A percentile compares a stretch with the other conserved stretches of the same genome.
These are phyloP conservation scores for Saccharomycopsis javanensis DNA, from an alignment of 805 yeast species.

Conservation along the genomic window DNA sequence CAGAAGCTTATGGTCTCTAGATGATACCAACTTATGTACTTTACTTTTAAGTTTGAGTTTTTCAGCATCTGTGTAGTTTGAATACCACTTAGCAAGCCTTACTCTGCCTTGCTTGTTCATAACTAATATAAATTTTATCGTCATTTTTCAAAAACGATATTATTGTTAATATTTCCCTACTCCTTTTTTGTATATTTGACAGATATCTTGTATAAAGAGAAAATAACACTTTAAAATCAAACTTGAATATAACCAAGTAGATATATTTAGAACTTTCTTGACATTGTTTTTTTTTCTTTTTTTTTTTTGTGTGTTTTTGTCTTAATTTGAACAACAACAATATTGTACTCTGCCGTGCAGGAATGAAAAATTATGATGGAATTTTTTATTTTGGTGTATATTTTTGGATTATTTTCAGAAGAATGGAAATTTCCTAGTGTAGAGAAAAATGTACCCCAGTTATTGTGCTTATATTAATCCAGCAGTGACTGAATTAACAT, in stretches of 20 bases:
- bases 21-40: slow-evolving; percentile 68
- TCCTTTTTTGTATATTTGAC: no score
- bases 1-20: slow-evolving; percentile 66
- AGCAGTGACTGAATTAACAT: no score
- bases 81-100: slow-evolving; percentile 75
- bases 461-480: background rate
- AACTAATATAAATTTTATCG: slow-evolving; percentile 69
- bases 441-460: background rate
- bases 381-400: background rate
- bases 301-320: no score
- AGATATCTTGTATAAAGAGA: no score
- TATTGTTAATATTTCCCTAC: background rate
- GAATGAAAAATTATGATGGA: background rate
- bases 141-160: no score
- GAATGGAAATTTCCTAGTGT: background rate
- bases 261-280: no score
- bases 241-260: no score
- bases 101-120: slow-evolving; percentile 93
- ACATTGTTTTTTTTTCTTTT: no score
- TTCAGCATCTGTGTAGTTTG: slow-evolving; percentile 34
- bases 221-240: no score
- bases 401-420: background rate
- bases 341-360: background rate
- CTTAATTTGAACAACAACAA: no score
- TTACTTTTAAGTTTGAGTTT: slow-evolving; percentile 43